Evolutionary conservation across 768 basidiomycete species (phyloP).

Genomic region (Asterophora parasitica): DNA sequence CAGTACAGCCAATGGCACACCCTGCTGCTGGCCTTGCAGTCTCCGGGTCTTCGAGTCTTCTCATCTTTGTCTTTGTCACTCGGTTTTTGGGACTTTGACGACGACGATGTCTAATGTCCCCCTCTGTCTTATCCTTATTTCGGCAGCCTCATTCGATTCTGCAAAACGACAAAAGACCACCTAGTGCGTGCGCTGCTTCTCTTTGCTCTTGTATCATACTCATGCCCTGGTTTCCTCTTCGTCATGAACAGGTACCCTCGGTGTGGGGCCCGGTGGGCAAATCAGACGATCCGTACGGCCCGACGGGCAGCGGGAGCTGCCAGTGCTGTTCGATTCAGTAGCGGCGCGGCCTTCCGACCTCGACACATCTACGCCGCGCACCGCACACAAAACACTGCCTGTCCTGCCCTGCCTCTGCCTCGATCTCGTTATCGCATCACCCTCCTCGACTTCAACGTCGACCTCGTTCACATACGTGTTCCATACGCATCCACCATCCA

Average conservation of each 20-base stretch:
- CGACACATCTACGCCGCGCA: too few species aligned
- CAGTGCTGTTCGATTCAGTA: conserved; percentile 62
- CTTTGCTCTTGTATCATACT: too few species aligned
- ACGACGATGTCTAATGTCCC: not conserved
- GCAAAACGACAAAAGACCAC: conserved; percentile 91
- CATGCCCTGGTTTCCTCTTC: too few species aligned
- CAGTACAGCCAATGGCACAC: too few species aligned
- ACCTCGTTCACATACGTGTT: not conserved
- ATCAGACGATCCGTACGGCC: conserved; percentile 89
- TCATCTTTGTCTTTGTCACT: too few species aligned
- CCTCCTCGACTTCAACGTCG: not conserved
- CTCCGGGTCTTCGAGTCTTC: too few species aligned
- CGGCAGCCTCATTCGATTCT: conserved; percentile 84
- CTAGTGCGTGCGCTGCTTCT: conserved; percentile 26
- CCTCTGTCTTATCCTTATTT: conserved; percentile 3
- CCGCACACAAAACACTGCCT: conserved; percentile 6
- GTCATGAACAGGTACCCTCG: conserved; percentile 66
- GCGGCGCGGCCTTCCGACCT: too few species aligned
- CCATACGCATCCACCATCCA: too few species aligned
- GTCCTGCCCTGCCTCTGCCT: not conserved
- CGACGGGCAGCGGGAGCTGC: conserved; percentile 45
- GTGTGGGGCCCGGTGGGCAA: conserved; percentile 96
- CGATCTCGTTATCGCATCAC: not conserved
- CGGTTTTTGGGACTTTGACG: too few species aligned
- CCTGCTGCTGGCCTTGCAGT: too few species aligned